Base-by-base conservation (phyloP, 164 flowering plant species). In the Magnolia officinalis region DNA sequence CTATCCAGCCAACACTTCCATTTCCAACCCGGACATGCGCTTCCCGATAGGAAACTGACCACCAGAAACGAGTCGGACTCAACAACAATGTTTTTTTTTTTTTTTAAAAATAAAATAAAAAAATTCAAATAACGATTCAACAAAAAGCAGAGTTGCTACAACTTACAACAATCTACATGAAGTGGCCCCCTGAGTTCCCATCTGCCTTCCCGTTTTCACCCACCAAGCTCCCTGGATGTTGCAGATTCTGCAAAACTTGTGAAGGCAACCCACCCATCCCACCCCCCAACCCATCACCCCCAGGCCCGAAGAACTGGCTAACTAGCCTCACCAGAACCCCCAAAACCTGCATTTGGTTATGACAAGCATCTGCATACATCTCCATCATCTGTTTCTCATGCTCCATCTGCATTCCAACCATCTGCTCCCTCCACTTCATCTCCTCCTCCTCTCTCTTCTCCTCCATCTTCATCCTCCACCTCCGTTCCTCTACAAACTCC, bases 311-410 rank as follows among this genome's bases (percentile, higher is more conserved):
- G n/a, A n/a, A 85, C 75, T 94, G 98, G 63, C 95, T 90, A 9
- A 91, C 50, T 19, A 91, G 75, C 75, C 97, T 66, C 67, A 87
- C 88, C 87, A 94, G 80, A 2, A 84, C 82, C 63, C 92, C 91
- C 8, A 94, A 81, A 77, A 91, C 79, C 84, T 94, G 96, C 94
- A 91, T 84, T 81, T 94, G 98, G 80, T 86, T 89, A 75, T 90
- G 97, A 76, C 92, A 94, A 21, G 93, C 90, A 69, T 94, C 91
- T 0, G 88, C 91, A 11, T 90, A 90, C 89, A 90, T 81, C 79
- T 89, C 92, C 91, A 92, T 89, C 95, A 92, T 89, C 70, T 84
- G 83, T 85, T 92, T 92, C 88, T 94, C 96, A 74, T 94, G 98
- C 74, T 94, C 96, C 76, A 94, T 82, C 83, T 92, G 96, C 90